Evolutionary conservation across 805 yeast species (phyloP).

Genomic region (Myxozyma kluyveri): DNA sequence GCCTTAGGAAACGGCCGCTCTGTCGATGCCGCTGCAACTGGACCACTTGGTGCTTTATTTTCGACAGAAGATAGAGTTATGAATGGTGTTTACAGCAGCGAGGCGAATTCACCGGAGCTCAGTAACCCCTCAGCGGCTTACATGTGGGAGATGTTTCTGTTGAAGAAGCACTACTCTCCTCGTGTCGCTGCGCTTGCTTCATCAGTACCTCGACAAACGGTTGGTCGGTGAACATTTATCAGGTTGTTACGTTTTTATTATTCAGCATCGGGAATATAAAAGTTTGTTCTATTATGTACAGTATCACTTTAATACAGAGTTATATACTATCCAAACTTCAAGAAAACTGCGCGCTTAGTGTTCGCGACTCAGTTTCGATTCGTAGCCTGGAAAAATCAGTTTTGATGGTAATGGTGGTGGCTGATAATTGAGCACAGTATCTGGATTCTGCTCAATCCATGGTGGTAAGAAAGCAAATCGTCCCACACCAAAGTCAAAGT

Average conservation of each 20-base stretch:
- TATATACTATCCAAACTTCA: neutral
- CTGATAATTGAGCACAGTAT: slow-evolving; percentile 18
- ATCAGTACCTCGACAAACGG: slow-evolving; percentile 18
- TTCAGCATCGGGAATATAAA: neutral
- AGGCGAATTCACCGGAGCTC: slow-evolving; percentile 64
- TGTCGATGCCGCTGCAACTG: slow-evolving; percentile 8
- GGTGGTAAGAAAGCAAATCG: slow-evolving; percentile 82
- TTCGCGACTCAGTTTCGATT: slow-evolving; percentile 19
- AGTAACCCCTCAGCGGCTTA: slow-evolving; percentile 86
- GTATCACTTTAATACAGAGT: neutral
- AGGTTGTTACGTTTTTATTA: too few species aligned
- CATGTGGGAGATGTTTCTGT: slow-evolving; percentile 79
- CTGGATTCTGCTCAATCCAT: slow-evolving; percentile 63
- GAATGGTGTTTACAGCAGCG: slow-evolving; percentile 72
- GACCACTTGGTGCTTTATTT: slow-evolving; percentile 66
- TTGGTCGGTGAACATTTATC: slow-evolving; percentile 12
- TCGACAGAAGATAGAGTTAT: slow-evolving; percentile 85
- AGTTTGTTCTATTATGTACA: neutral
- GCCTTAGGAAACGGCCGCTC: slow-evolving; percentile 1
- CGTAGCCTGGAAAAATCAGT: slow-evolving; percentile 24
- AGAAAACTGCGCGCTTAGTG: neutral
- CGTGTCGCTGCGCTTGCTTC: slow-evolving; percentile 64
- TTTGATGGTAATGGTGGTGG: slow-evolving; percentile 25
- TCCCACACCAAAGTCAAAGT: slow-evolving; percentile 91
- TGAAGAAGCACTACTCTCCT: slow-evolving; percentile 82